Base-by-base conservation (phyloP, 768 basidiomycete species). In the Lentinula edodes region DNA sequence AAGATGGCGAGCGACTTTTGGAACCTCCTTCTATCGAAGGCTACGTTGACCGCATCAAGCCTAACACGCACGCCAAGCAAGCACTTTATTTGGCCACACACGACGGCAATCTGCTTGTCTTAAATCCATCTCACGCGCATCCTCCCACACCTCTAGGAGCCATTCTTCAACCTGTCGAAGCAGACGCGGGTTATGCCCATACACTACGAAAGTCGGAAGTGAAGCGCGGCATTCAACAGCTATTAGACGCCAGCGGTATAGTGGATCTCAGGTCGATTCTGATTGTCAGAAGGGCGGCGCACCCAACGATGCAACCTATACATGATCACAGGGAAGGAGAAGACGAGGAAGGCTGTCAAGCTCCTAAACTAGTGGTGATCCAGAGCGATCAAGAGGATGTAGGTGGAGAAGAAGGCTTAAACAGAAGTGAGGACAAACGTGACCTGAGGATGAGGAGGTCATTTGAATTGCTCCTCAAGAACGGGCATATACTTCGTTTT, bases 1-100 rank as follows among this genome's bases (percentile, higher is more conserved):
- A 74, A 64, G 72, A 79, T 72, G 76, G 76, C 69, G 76, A 71
- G 73, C 67, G 74, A 41, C 68, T 95, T 16, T 73, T 82, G 38
- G 92, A 95, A 66, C 95, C 95, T 1, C 86, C 88, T 0, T 82
- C 85, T 0, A 77, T 96, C 52, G 95, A 98, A 73, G 95, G 95
- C 2, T 97, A 91, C 73, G 75, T 95, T 46, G 83, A 90, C 62
- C 86, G 87, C 52, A 80, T 91, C 66, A 81, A 78, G 64, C 80
- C 84, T 2, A 85, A 83, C 65, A 76, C 82, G 18, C 83, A 85
- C 63, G 69, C 71, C 34, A 84, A 79, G 58, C 83, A 89, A 60
- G 78, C 78, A 3, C 67, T 89, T 13, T 95, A 94, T 72, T 77
- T 95, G 42, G 74, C 82, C 32, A 84, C 84, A 6, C 90, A 93